A percentile compares a stretch with the other conserved stretches of the same genome.
phyloP scores from a whole-genome alignment of 2,329 filamentous ascomycete species.

The Samsoniella hepiali region DNA sequence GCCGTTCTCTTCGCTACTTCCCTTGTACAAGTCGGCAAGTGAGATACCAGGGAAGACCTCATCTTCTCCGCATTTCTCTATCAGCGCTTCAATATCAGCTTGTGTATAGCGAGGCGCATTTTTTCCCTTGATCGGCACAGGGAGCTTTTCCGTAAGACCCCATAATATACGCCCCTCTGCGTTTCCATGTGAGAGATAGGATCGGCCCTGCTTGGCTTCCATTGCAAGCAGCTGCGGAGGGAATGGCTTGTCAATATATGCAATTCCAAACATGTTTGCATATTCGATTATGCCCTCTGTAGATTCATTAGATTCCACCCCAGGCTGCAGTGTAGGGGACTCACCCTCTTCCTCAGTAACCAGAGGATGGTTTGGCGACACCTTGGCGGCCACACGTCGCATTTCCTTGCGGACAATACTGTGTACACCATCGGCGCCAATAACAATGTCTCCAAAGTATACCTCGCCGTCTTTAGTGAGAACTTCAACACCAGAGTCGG shows the following conservation, averaged over 20 bases:
- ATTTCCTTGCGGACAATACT: slow-evolving; percentile 33
- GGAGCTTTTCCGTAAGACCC: not conserved
- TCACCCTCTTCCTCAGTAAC: slow-evolving; percentile 20
- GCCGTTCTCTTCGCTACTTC: slow-evolving; percentile 25
- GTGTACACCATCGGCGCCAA: slow-evolving; percentile 41
- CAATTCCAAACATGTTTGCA: slow-evolving; percentile 9
- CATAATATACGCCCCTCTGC: slow-evolving; percentile 2
- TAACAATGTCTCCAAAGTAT: slow-evolving; percentile 32
- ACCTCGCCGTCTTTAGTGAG: not conserved
- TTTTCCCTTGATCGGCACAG: not conserved
- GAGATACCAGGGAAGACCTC: slow-evolving; percentile 20
- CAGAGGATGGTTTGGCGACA: slow-evolving; percentile 26
- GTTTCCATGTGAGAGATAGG: slow-evolving; percentile 2
- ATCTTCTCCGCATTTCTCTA: not conserved
- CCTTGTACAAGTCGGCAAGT: slow-evolving; percentile 31
- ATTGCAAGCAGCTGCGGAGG: not conserved
- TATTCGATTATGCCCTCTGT: slow-evolving; percentile 2
- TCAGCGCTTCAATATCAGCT: not conserved
- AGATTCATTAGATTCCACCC: not conserved
- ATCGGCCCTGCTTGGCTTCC: slow-evolving; percentile 1
- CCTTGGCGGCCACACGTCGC: slow-evolving; percentile 24
- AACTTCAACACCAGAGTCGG: not conserved
- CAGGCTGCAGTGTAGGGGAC: not conserved
- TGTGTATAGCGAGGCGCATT: slow-evolving; percentile 1
- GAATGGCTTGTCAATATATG: slow-evolving; percentile 2